These are phyloP conservation scores for Beta lomatogona DNA, from an alignment of 179 eudicot species.

Conservation along the genomic window DNA sequence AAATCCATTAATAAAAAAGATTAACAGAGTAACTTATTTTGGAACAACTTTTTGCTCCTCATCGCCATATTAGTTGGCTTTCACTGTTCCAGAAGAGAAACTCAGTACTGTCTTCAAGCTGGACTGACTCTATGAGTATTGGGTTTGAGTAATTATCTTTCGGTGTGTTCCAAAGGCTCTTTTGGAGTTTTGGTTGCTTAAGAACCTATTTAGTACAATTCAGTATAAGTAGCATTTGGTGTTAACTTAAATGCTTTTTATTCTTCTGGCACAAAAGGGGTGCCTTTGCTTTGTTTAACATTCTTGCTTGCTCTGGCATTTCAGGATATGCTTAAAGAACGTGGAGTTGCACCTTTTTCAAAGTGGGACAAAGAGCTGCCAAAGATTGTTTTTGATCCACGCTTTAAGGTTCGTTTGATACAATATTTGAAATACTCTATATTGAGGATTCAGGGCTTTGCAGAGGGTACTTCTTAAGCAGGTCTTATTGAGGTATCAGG, in stretches of 20 bases:
- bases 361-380: conserved; percentile 99
- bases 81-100: not conserved
- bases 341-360: conserved; percentile 98
- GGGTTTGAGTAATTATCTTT: not conserved
- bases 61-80: not conserved
- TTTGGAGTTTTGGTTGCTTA: not conserved
- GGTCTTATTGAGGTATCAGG: conserved; percentile 29
- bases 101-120: not conserved
- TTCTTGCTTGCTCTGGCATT: conserved; percentile 18
- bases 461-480: conserved; percentile 33
- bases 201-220: not conserved
- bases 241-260: not conserved
- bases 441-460: conserved; percentile 33
- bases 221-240: not conserved
- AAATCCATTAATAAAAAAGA: no score
- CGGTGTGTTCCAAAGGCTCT: not conserved
- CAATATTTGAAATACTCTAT: conserved; percentile 35
- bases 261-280: not conserved
- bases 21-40: no score
- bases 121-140: not conserved
- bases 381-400: conserved; percentile 96
- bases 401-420: conserved; percentile 83
- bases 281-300: conserved; percentile 8
- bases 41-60: no score
- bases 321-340: conserved; percentile 99